Conservation (phyloP, 2,329 filamentous ascomycete genomes). For the Trichoderma pleuroti region DNA sequence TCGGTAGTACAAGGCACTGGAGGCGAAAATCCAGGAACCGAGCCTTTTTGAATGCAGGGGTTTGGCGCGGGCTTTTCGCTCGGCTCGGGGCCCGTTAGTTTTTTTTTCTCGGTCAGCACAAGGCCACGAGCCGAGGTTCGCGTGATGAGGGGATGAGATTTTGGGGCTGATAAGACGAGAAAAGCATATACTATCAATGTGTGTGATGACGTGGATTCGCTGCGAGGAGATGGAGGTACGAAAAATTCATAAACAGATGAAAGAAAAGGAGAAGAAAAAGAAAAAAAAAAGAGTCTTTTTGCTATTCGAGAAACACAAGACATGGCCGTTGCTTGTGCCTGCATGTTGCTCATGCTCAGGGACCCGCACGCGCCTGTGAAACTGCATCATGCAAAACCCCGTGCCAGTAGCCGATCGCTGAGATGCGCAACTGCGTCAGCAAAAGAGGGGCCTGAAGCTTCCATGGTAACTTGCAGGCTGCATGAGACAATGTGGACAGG, state of each 20-base stretch:
- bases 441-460: not conserved
- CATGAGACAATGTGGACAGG: not conserved
- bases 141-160: not conserved
- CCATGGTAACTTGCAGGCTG: not conserved
- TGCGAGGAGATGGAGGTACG: not conserved
- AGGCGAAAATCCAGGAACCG: slow-evolving; percentile 17
- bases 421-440: not conserved
- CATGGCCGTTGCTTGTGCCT: not conserved
- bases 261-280: not conserved
- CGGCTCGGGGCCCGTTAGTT: slow-evolving; percentile 4
- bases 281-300: not conserved
- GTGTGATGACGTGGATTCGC: not conserved
- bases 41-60: slow-evolving; percentile 14
- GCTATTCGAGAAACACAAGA: not conserved
- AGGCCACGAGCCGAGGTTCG: slow-evolving; percentile 6
- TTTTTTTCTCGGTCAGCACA: not conserved
- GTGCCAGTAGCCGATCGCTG: not conserved
- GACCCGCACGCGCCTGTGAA: not conserved
- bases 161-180: not conserved
- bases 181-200: not conserved
- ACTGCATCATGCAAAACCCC: not conserved
- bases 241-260: not conserved
- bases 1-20: not conserved
- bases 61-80: slow-evolving; percentile 12
- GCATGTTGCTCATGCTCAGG: not conserved